A percentile compares a stretch with the other conserved stretches of the same genome.
Evolutionary conservation across 2,329 filamentous ascomycete species (phyloP).

Genomic region (Delphinella strobiligena): DNA sequence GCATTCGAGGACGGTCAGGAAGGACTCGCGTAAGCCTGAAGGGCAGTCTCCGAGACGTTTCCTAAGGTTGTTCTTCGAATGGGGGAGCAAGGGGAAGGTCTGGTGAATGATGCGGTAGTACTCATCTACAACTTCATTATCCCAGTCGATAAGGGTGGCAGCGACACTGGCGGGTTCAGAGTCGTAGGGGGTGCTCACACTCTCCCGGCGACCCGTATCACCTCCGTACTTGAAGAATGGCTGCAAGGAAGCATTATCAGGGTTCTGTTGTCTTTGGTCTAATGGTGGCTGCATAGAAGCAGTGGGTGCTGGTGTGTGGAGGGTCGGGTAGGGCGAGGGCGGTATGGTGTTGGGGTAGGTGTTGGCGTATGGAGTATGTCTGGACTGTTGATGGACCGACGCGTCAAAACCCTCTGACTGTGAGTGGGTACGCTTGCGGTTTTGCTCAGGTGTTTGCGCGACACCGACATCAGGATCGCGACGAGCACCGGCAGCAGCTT

Average conservation of each 20-base stretch:
- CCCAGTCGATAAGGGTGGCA: constrained; percentile 28
- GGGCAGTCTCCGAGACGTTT: constrained; percentile 46
- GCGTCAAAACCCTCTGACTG: constrained; percentile 3
- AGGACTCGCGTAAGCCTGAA: constrained; percentile 47
- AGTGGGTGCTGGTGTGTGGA: constrained; percentile 4
- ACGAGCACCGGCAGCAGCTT: constrained; percentile 11
- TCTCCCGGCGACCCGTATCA: constrained; percentile 16
- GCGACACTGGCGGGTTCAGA: constrained; percentile 11
- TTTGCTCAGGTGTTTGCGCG: constrained; percentile 3
- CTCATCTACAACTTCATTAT: constrained; percentile 32
- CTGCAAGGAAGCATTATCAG: constrained; percentile 12
- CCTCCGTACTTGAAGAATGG: constrained; percentile 20
- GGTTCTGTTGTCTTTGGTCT: background rate
- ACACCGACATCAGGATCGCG: constrained; percentile 2
- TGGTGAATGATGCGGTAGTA: constrained; percentile 56
- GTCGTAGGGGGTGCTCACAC: constrained; percentile 18
- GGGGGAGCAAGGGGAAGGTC: constrained; percentile 53
- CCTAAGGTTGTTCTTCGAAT: constrained; percentile 43
- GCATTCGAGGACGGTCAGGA: constrained; percentile 49
- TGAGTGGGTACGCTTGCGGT: constrained; percentile 5
- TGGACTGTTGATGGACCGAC: background rate
- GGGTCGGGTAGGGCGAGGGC: constrained; percentile 3
- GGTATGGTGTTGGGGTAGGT: background rate
- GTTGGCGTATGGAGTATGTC: background rate
- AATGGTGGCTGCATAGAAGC: constrained; percentile 1